These are phyloP conservation scores for Blastobotrys proliferans DNA, from an alignment of 1,139 yeast species.

Conservation along the genomic window DNA sequence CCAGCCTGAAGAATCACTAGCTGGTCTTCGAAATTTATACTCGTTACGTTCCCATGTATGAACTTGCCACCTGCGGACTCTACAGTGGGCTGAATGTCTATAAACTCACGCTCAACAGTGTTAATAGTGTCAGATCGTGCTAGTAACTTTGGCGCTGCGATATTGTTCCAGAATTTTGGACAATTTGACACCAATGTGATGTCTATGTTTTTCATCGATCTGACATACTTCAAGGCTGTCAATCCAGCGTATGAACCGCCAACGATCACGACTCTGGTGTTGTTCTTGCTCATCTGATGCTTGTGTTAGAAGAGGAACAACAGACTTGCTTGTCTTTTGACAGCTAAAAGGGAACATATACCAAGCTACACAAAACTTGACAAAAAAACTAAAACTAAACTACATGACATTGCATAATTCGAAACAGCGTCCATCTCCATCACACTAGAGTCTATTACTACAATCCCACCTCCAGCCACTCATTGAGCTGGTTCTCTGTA, in stretches of 20 bases:
- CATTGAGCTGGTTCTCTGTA: too few relatives aligned
- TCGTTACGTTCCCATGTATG: conserved; percentile 35
- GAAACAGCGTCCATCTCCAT: too few relatives aligned
- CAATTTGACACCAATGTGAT: conserved; percentile 23
- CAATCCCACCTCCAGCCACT: too few relatives aligned
- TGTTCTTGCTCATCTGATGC: too few relatives aligned
- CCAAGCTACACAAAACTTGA: too few relatives aligned
- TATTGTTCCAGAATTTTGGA: conserved; percentile 18
- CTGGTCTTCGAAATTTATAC: conserved; percentile 25
- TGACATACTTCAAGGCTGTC: background rate
- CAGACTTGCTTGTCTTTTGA: too few relatives aligned
- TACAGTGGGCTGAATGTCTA: conserved; percentile 18
- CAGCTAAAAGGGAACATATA: too few relatives aligned
- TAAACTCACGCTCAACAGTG: conserved; percentile 15
- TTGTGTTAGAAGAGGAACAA: too few relatives aligned
- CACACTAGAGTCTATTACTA: too few relatives aligned
- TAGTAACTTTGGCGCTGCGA: conserved; percentile 28
- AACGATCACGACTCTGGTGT: background rate
- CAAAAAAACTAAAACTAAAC: too few relatives aligned
- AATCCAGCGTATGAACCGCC: conserved; percentile 2
- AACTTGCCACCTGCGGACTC: conserved; percentile 19
- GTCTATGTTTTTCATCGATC: background rate
- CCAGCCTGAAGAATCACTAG: conserved; percentile 31
- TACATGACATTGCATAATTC: too few relatives aligned
- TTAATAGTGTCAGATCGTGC: conserved; percentile 25